Evolutionary conservation across 345 rosid genomes (phyloP), one percentile per base, ranked within the genome.

Genomic region (Gossypium sturtianum): DNA sequence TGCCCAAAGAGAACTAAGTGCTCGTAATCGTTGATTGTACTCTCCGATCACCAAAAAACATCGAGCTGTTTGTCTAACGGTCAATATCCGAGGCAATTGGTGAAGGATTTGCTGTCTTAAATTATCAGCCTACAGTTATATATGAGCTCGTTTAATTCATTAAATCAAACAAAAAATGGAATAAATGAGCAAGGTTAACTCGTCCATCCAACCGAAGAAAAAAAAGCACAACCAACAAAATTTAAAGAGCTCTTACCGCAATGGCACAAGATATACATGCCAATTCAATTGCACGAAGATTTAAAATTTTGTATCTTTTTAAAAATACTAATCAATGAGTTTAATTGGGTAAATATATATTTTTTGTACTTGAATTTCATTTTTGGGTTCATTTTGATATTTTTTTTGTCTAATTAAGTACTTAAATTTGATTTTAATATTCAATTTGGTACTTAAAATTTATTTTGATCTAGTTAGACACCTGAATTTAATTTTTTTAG

Each of bases 61-160:
- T 48, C 98, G 81, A 0, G 98, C 98, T 0, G 93, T 97, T 79
- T 95, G 99, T 56, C 99, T 77, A 19, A 88, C 87, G 0, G 97
- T 95, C 79, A 95, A 70, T 77, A 95, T 91, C 68, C 91, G 86
- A 7, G 85, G 86, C 15, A 95, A 51, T 41, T 93, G 98, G 77
- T 95, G 99, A 75, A 95, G 88, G 15, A 91, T 95, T 76, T 93
- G 99, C 25, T 95, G 99, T 72, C 99, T 90, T 81, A 95, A 84
- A 80, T 93, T 89, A 83, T 95, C 99, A 58, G 97, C 98, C 98
- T 95, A 74, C 7, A 7, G 56, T 19, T 59, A 2, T n/a, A n/a
- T n/a, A n/a, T 41, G 41, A 72, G 12, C 10, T 76, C 76, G 61
- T 75, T 74, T 20, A 80, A 51, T 51, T 15, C 54, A 51, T 51